Conservation (phyloP, 495 filamentous ascomycete genomes). For the Lasiosphaeris hirsuta region DNA sequence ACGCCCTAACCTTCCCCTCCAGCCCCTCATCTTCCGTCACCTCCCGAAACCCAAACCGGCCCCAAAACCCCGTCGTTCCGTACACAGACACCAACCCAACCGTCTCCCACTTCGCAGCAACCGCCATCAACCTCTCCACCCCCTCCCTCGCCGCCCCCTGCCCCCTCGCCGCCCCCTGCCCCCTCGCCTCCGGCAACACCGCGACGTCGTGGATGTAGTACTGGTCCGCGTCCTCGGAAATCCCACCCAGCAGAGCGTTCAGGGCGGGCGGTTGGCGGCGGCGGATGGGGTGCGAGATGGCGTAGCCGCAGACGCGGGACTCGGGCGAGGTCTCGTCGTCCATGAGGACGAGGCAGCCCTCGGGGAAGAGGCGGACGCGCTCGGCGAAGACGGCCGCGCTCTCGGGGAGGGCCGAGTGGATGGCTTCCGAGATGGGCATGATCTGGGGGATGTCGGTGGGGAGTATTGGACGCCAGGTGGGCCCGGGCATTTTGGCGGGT, state of each 20-base stretch:
- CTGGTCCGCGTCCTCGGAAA: constrained; percentile 28
- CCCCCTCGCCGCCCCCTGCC: constrained; percentile 19
- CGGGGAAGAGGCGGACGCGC: constrained; percentile 30
- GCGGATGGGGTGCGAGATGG: constrained; percentile 37
- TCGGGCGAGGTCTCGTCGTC: constrained; percentile 5
- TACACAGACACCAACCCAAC: constrained; percentile 36
- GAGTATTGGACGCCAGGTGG: constrained; percentile 19
- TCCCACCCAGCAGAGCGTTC: constrained; percentile 27
- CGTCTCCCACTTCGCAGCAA: constrained; percentile 21
- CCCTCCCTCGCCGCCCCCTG: no score
- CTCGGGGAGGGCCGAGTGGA: constrained; percentile 33
- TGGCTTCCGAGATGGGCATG: constrained; percentile 19
- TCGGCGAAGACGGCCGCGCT: constrained; percentile 26
- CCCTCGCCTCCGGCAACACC: constrained; percentile 26
- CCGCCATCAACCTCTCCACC: constrained; percentile 14
- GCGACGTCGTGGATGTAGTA: constrained; percentile 42
- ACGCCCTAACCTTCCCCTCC: constrained; percentile 25
- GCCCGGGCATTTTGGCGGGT: constrained; percentile 11
- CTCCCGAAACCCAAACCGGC: constrained; percentile 30
- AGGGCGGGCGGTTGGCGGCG: constrained; percentile 29
- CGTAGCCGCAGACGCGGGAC: constrained; percentile 28
- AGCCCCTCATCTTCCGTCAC: constrained; percentile 18
- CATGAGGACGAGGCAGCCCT: constrained; percentile 30
- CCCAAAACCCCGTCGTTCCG: constrained; percentile 32
- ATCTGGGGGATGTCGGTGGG: constrained; percentile 23